Evolutionary conservation across 1,284 basidiomycete genomes (phyloP), one percentile per base, ranked within the genome.

Genomic region (Caloboletus firmus): DNA sequence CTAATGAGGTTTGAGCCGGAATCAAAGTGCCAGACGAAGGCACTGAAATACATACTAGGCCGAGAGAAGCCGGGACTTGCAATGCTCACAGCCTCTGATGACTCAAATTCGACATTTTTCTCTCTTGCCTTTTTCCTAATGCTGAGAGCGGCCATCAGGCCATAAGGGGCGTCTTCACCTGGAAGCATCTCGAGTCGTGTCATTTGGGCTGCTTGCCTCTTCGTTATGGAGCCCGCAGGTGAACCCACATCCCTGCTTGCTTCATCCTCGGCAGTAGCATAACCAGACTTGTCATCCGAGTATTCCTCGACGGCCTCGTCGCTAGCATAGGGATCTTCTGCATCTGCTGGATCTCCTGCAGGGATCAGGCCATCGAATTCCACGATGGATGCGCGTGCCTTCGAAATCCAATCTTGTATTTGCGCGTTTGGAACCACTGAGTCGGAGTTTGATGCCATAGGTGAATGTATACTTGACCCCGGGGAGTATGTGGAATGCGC

Each of bases 401-500:
- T 85, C 17, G 81, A 76, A 52, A 91, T 83, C 88, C 88, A 91
- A 57, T 86, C 81, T 61, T 83, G 79, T 51, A 88, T 80, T 56
- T 74, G 74, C 45, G 72, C 70, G 56, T 71, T 72, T 40, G 64
- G 65, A 36, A 66, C 59, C 49, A 65, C 67, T 20, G 69, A 62
- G 54, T 70, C 67, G 37, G 60, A 61, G 42, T 52, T 60, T 18
- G 56, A 49, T 24, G 69, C 68, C 54, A 72, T 52, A 6, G 55
- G 59, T 30, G 59, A 60, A 53, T 64, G 55, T 6, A 63, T 24
- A 5, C 46, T 41, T 17, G 72, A 70, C 28, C 51, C 68, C 2
- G 71, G 68, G 10, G 72, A 64, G 28, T 55, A 64, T 6, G 54
- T 69, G 55, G 45, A 73, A 64, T 37, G 74, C 60, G 60, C 26